These are phyloP conservation scores for Pleurotus tuoliensis DNA, from an alignment of 768 basidiomycete genomes.

Conservation along the genomic window DNA sequence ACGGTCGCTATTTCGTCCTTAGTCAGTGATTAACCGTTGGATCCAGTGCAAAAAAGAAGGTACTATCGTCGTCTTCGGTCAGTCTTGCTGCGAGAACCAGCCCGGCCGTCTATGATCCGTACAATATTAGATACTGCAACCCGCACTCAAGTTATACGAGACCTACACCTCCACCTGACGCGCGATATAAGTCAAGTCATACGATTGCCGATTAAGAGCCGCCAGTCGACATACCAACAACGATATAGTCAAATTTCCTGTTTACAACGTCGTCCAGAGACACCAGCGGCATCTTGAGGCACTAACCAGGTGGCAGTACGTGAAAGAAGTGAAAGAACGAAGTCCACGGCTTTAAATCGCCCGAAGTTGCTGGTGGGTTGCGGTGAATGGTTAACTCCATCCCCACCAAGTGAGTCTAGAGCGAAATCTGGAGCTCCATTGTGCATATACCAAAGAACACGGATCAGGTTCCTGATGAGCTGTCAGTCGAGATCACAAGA, in stretches of 20 bases:
- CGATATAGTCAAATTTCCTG: not conserved
- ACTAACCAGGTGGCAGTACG: too few relatives aligned
- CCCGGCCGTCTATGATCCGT: slow-evolving; percentile 11
- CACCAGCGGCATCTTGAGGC: not conserved
- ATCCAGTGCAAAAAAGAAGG: not conserved
- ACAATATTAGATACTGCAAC: not conserved
- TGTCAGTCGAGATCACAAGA: too few relatives aligned
- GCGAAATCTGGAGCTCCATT: too few relatives aligned
- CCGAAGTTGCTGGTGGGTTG: too few relatives aligned
- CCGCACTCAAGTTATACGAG: not conserved
- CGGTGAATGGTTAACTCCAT: too few relatives aligned
- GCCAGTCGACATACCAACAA: not conserved
- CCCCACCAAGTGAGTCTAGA: too few relatives aligned
- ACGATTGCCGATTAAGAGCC: not conserved
- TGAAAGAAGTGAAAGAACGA: too few relatives aligned
- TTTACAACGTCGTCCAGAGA: not conserved
- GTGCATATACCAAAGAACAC: too few relatives aligned
- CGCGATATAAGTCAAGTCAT: not conserved
- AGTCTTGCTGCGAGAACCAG: slow-evolving; percentile 14
- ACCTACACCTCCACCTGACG: slow-evolving; percentile 2
- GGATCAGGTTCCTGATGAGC: too few relatives aligned
- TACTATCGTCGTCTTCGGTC: slow-evolving; percentile 10
- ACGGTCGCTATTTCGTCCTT: slow-evolving; percentile 1
- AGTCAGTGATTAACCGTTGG: not conserved
- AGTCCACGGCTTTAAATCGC: too few relatives aligned